Percentiles rank a stretch among this genome's conserved stretches.
Conservation (phyloP, 306 rosid genomes). For the Fagus crenata region DNA sequence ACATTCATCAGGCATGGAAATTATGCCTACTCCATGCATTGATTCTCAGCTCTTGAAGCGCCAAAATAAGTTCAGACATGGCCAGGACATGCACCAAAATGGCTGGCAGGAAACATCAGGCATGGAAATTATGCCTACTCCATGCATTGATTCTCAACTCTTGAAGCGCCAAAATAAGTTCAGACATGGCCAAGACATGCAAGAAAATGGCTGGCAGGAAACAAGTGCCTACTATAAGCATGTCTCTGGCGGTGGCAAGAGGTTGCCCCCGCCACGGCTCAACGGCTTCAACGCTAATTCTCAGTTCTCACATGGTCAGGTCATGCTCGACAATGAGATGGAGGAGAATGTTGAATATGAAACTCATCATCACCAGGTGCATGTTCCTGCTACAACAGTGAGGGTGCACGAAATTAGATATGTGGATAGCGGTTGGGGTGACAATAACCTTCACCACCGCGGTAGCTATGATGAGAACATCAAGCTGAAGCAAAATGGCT, state of each 20-base stretch:
- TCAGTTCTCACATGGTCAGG: constrained; percentile 1
- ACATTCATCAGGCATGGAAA: constrained; percentile 18
- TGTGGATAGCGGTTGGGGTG: constrained; percentile 24
- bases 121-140: too few relatives aligned
- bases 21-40: not conserved
- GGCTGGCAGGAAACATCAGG: too few relatives aligned
- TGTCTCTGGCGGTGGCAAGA: constrained; percentile 15
- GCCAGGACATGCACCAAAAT: too few relatives aligned
- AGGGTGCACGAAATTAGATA: constrained; percentile 36
- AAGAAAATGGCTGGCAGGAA: constrained; percentile 5
- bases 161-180: too few relatives aligned
- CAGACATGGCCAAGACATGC: constrained; percentile 14
- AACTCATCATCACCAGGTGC: constrained; percentile 19
- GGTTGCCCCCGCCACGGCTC: not conserved
- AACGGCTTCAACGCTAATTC: not conserved
- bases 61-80: not conserved
- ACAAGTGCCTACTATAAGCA: constrained; percentile 1
- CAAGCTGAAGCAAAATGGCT: too few relatives aligned
- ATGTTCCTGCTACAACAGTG: constrained; percentile 5
- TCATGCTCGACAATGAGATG: constrained; percentile 1
- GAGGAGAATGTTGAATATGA: constrained; percentile 24
- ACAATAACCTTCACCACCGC: not conserved
- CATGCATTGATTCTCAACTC: too few relatives aligned
- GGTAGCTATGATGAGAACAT: constrained; percentile 22
- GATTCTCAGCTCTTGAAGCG: not conserved